These are phyloP conservation scores for Artemisia tridentata DNA, from an alignment of 129 eudicot species.

Conservation along the genomic window DNA sequence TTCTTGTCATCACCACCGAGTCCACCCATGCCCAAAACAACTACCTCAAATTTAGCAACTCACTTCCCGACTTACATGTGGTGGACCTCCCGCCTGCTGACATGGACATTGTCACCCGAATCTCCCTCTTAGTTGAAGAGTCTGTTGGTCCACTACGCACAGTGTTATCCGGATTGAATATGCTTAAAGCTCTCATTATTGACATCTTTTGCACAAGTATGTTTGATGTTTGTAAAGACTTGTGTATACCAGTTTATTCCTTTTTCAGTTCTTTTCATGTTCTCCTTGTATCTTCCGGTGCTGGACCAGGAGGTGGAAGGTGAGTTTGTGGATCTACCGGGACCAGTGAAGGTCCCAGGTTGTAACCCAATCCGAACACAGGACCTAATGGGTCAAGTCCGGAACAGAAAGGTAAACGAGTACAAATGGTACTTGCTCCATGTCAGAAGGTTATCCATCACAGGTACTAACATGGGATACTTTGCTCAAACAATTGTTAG, in stretches of 20 bases:
- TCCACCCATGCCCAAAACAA: conserved; percentile 30
- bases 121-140: conserved; percentile 25
- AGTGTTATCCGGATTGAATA: conserved; percentile 5
- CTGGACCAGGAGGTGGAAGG: conserved; percentile 43
- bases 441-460: conserved; percentile 27
- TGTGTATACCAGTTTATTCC: conserved; percentile 37
- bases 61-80: conserved; percentile 33
- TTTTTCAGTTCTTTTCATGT: conserved; percentile 30
- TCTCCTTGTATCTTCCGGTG: conserved; percentile 39
- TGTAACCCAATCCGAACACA: conserved; percentile 31
- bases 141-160: conserved; percentile 38
- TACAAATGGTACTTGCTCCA: conserved; percentile 42
- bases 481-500: too few relatives aligned
- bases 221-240: conserved; percentile 27
- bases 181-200: conserved; percentile 35
- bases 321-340: conserved; percentile 44
- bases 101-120: conserved; percentile 11
- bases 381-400: conserved; percentile 34
- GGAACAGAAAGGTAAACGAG: conserved; percentile 29
- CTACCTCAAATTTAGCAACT: conserved; percentile 24
- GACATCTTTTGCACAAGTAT: conserved; percentile 46
- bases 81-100: conserved; percentile 43
- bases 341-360: conserved; percentile 42
- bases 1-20: conserved; percentile 42
- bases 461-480: too few relatives aligned